These are phyloP conservation scores for Lentinula raphanica DNA, from an alignment of 768 basidiomycete species.

Conservation along the genomic window DNA sequence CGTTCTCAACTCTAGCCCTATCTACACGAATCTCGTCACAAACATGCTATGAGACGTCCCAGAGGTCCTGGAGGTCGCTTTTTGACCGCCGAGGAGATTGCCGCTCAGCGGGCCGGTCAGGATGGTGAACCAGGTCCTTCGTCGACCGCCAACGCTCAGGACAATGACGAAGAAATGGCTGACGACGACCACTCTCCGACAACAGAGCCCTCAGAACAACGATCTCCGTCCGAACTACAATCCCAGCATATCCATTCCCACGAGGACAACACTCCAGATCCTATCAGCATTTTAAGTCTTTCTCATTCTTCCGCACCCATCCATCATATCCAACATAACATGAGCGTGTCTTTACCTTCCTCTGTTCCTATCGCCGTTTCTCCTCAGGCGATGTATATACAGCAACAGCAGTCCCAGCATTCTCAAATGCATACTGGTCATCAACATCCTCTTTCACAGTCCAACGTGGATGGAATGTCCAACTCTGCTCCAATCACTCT, in stretches of 20 bases:
- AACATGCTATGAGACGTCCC: slow-evolving; percentile 96
- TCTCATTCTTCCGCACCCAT: slow-evolving; percentile 14
- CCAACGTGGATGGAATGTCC: slow-evolving; percentile 26
- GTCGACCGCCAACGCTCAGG: slow-evolving; percentile 15
- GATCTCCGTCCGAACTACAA: slow-evolving; percentile 16
- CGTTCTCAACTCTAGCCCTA: slow-evolving; percentile 85
- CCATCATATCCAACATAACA: not conserved
- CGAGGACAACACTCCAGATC: slow-evolving; percentile 13
- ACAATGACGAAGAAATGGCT: slow-evolving; percentile 38
- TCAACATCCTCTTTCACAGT: slow-evolving; percentile 7
- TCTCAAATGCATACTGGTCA: slow-evolving; percentile 13
- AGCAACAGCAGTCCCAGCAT: slow-evolving; percentile 18
- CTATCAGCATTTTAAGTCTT: slow-evolving; percentile 11
- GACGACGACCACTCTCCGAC: slow-evolving; percentile 29
- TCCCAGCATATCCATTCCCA: slow-evolving; percentile 13
- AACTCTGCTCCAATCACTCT: slow-evolving; percentile 40
- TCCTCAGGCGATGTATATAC: slow-evolving; percentile 14
- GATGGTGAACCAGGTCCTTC: slow-evolving; percentile 29
- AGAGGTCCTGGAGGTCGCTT: slow-evolving; percentile 97
- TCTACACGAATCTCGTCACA: slow-evolving; percentile 95
- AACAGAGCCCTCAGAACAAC: not conserved
- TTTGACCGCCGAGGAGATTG: slow-evolving; percentile 93
- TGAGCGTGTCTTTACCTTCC: not conserved
- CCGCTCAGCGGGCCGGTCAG: slow-evolving; percentile 59
- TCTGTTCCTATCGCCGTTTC: slow-evolving; percentile 15